Evolutionary conservation across 495 filamentous ascomycete species (phyloP).

Genomic region (Penicillium argentinense): DNA sequence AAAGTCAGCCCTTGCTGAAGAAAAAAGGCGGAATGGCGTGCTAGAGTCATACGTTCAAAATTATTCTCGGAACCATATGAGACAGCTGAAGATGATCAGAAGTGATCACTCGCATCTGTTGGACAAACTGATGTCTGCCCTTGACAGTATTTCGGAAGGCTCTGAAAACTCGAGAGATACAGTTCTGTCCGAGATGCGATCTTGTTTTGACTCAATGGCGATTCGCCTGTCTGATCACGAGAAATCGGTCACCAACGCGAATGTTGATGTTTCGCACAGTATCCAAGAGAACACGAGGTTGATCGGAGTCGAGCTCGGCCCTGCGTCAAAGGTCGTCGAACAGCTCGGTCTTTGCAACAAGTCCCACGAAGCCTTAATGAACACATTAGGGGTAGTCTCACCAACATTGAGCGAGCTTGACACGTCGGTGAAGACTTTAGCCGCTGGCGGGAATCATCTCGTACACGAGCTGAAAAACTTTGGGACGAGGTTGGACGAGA

Average conservation of each 20-base stretch:
- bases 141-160: conserved; percentile 11
- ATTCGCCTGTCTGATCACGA: conserved; percentile 15
- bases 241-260: conserved; percentile 14
- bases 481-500: conserved; percentile 20
- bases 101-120: conserved; percentile 26
- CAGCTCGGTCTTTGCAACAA: conserved; percentile 20
- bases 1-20: conserved; percentile 24
- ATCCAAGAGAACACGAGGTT: conserved; percentile 23
- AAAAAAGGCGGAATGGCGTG: conserved; percentile 25
- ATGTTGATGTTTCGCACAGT: conserved; percentile 7
- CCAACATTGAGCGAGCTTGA: conserved; percentile 20
- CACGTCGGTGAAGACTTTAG: conserved; percentile 14
- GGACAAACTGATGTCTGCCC: conserved; percentile 16
- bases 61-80: conserved; percentile 24
- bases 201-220: conserved; percentile 14
- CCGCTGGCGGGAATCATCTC: conserved; percentile 19
- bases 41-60: conserved; percentile 39
- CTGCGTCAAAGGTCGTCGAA: conserved; percentile 22
- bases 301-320: conserved; percentile 18
- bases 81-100: conserved; percentile 23
- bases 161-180: conserved; percentile 12
- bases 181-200: conserved; percentile 11
- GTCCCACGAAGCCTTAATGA: conserved; percentile 13
- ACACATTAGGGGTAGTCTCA: conserved; percentile 16
- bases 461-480: conserved; percentile 20